Percentiles rank a stretch among this genome's conserved stretches.
phyloP scores from a whole-genome alignment of 2,329 filamentous ascomycete genomes.

The Neoscytalidium dimidiatum region DNA sequence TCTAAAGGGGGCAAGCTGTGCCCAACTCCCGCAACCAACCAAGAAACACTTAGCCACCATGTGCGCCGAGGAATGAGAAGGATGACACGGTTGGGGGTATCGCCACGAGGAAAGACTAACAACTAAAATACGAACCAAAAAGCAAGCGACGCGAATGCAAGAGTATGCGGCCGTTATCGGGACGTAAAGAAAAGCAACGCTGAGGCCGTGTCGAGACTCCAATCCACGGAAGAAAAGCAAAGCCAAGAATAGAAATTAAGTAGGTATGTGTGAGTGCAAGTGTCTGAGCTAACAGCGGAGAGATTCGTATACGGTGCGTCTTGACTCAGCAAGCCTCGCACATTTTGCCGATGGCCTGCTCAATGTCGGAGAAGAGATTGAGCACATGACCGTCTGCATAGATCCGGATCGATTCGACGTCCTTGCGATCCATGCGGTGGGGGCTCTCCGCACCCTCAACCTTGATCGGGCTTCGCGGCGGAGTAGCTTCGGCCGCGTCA shows the following conservation, averaged over 20 bases:
- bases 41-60: constrained; percentile 7
- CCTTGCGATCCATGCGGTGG: constrained; percentile 34
- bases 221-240: background rate
- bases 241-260: constrained; percentile 15
- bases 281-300: background rate
- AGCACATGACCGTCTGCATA: constrained; percentile 46
- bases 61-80: constrained; percentile 3
- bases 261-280: background rate
- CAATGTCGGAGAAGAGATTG: constrained; percentile 44
- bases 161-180: background rate
- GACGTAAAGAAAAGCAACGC: constrained; percentile 9
- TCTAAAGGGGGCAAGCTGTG: background rate
- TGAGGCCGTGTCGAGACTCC: background rate
- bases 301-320: background rate
- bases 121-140: background rate
- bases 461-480: constrained; percentile 41
- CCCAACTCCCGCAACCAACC: background rate
- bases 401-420: constrained; percentile 46
- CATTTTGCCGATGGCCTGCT: constrained; percentile 45
- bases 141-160: background rate
- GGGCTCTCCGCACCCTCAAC: constrained; percentile 38
- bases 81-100: constrained; percentile 15
- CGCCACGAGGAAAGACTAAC: constrained; percentile 4
- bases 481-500: constrained; percentile 37
- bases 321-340: constrained; percentile 31